A percentile compares a stretch with the other conserved stretches of the same genome.
Conservation (phyloP, 257 asterid genomes). For the Nemophila menziesii region DNA sequence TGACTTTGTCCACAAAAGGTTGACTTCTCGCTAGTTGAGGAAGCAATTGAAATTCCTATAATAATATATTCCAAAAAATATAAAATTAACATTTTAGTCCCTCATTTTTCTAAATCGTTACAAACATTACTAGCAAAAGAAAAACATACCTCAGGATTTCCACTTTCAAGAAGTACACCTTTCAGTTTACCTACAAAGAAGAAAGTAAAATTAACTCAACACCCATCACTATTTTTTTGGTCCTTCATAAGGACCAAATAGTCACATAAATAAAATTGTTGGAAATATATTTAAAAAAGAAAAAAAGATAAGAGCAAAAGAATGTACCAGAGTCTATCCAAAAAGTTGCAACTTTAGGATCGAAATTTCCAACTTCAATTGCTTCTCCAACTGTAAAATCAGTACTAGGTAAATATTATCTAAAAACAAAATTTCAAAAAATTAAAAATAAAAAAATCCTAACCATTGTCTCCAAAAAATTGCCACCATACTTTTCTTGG, state of each 20-base stretch:
- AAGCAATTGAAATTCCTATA: conserved; percentile 75
- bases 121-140: background rate
- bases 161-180: conserved; percentile 91
- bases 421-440: background rate
- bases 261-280: too few species aligned
- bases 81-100: too few species aligned
- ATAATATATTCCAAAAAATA: background rate
- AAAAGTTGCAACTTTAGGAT: conserved; percentile 89
- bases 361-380: conserved; percentile 39
- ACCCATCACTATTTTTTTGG: conserved; percentile 1
- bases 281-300: background rate
- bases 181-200: conserved; percentile 60
- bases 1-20: conserved; percentile 50
- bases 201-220: conserved; percentile 9
- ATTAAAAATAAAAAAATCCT: conserved; percentile 1
- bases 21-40: conserved; percentile 80
- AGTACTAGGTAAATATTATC: background rate
- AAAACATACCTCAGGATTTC: conserved; percentile 70
- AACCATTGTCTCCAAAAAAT: conserved; percentile 90
- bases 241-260: too few species aligned
- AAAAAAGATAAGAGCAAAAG: conserved; percentile 1
- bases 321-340: conserved; percentile 81
- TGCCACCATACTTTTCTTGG: conserved; percentile 98
- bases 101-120: too few species aligned
- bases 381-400: conserved; percentile 62